phyloP scores from a whole-genome alignment of 768 basidiomycete genomes.

The Artomyces pyxidatus region DNA sequence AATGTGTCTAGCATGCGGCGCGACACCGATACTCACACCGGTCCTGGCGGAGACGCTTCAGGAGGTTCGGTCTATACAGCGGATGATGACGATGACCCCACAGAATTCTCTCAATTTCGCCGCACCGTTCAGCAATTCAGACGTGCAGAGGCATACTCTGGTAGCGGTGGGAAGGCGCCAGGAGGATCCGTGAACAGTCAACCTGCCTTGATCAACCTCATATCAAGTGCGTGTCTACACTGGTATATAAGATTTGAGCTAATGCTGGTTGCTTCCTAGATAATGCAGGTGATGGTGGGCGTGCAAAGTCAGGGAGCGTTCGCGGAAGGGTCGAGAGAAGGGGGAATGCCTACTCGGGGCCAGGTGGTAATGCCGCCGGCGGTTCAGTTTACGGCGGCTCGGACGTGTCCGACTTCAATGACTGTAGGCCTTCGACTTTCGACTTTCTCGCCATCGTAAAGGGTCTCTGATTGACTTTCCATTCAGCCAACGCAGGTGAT shows the following conservation, averaged over 20 bases:
- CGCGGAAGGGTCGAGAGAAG: neutral
- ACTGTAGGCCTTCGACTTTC: neutral
- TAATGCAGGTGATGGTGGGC: neutral
- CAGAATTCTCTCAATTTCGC: too few species aligned
- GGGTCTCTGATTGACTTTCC: too few species aligned
- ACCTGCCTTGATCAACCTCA: neutral
- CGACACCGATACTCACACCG: neutral
- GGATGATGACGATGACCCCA: slow-evolving; percentile 3
- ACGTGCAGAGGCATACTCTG: neutral
- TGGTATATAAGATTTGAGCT: too few species aligned
- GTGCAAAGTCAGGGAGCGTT: neutral
- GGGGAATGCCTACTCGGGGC: neutral
- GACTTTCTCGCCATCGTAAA: too few species aligned
- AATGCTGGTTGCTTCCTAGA: neutral
- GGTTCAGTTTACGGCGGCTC: neutral
- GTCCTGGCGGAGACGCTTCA: slow-evolving; percentile 9
- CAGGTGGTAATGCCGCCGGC: neutral
- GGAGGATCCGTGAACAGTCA: neutral
- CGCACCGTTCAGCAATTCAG: neutral
- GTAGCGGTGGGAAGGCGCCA: neutral
- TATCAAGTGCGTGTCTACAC: neutral
- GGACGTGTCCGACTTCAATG: neutral
- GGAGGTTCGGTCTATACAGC: slow-evolving; percentile 9
- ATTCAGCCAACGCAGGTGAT: neutral
- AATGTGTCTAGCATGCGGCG: neutral